Percentiles rank a stretch among this genome's conserved stretches.
These are phyloP conservation scores for Beauveria brongniartii DNA, from an alignment of 2,329 filamentous ascomycete species.

Conservation along the genomic window DNA sequence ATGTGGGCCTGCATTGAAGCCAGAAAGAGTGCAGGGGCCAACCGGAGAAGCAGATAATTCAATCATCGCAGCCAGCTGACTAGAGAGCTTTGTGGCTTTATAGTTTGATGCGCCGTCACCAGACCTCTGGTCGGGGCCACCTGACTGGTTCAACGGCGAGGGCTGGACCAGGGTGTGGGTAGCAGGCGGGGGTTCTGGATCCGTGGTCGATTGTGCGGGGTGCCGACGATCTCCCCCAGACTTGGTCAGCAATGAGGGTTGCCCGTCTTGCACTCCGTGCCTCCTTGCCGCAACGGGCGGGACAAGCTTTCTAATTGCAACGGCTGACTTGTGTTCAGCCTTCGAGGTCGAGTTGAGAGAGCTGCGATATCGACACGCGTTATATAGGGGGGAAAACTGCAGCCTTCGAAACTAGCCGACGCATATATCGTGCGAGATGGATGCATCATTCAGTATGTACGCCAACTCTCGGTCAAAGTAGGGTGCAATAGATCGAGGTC, in stretches of 20 bases:
- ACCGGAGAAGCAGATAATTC: background rate
- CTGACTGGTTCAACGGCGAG: slow-evolving; percentile 7
- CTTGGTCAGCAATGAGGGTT: background rate
- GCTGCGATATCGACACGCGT: background rate
- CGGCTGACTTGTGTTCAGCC: background rate
- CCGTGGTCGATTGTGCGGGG: slow-evolving; percentile 5
- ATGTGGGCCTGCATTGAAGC: background rate
- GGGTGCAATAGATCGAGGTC: background rate
- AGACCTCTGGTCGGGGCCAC: slow-evolving; percentile 7
- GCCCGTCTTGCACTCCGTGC: background rate
- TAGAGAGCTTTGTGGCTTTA: slow-evolving; percentile 7
- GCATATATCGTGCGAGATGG: background rate
- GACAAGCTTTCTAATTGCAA: background rate
- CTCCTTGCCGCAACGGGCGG: background rate
- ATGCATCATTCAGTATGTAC: background rate
- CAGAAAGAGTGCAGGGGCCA: background rate
- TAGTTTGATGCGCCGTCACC: slow-evolving; percentile 9
- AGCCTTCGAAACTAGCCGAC: background rate
- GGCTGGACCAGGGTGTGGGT: background rate
- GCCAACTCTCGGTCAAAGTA: background rate
- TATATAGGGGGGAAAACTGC: background rate
- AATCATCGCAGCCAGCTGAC: background rate
- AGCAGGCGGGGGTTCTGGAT: slow-evolving; percentile 2
- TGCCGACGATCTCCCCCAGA: slow-evolving; percentile 8
- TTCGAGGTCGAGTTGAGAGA: background rate